Percentiles rank a stretch among this genome's conserved stretches.
These are phyloP conservation scores for Ceratocystis albifundus DNA, from an alignment of 2,329 filamentous ascomycete genomes.

Conservation along the genomic window DNA sequence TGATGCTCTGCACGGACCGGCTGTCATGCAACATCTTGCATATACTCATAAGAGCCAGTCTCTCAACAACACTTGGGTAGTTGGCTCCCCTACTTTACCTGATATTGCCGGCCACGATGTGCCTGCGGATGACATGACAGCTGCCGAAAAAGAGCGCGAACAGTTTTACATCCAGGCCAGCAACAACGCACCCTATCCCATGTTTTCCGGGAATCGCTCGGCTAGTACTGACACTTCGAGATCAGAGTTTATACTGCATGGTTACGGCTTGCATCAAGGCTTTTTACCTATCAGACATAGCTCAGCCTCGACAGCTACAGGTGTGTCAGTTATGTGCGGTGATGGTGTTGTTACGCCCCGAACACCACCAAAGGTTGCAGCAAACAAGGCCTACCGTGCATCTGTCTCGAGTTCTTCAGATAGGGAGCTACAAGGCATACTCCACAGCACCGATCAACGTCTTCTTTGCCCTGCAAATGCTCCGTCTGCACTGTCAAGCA, in stretches of 20 bases:
- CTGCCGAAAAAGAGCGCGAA: constrained; percentile 17
- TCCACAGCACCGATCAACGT: constrained; percentile 42
- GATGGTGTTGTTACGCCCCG: neutral
- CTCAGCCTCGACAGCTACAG: neutral
- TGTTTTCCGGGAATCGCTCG: constrained; percentile 17
- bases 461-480: constrained; percentile 28
- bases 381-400: neutral
- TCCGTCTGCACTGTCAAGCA: constrained; percentile 15
- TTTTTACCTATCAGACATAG: neutral
- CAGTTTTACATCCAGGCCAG: constrained; percentile 15
- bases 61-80: constrained; percentile 6
- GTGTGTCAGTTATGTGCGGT: neutral
- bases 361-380: constrained; percentile 2
- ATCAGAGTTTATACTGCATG: neutral
- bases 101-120: constrained; percentile 10
- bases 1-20: constrained; percentile 17
- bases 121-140: neutral
- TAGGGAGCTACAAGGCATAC: constrained; percentile 40
- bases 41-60: neutral
- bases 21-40: neutral
- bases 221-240: neutral
- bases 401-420: constrained; percentile 30
- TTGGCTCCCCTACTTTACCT: constrained; percentile 18
- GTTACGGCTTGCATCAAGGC: neutral
- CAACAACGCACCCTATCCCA: constrained; percentile 13